phyloP scores from a whole-genome alignment of 345 rosid genomes.

The Erucastrum elatum region DNA sequence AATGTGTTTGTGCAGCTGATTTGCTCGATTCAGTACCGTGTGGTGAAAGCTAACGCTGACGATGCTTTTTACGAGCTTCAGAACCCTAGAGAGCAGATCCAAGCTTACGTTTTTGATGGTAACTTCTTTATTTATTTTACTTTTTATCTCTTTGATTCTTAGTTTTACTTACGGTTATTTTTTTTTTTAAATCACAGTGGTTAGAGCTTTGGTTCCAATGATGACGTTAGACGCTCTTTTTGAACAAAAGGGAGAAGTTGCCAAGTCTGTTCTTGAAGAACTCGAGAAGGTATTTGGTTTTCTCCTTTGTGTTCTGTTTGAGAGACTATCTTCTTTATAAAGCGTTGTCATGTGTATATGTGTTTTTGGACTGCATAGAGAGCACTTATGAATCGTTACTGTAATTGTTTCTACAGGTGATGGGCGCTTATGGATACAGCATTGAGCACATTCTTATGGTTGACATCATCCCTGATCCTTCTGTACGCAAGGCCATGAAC shows the following conservation, averaged over 20 bases:
- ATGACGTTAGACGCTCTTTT: conserved; percentile 86
- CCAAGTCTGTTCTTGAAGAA: conserved; percentile 88
- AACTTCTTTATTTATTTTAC: not conserved
- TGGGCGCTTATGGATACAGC: conserved; percentile 92
- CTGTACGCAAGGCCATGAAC: conserved; percentile 96
- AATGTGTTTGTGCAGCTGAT: conserved; percentile 95
- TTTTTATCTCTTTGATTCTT: not conserved
- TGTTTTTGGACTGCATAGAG: not conserved
- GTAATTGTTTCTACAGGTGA: conserved; percentile 56
- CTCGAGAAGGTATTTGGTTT: conserved; percentile 67
- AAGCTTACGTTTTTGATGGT: conserved; percentile 97
- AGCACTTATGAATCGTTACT: conserved; percentile 2
- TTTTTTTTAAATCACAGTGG: conserved; percentile 50
- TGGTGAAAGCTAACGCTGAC: conserved; percentile 73
- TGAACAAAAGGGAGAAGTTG: conserved; percentile 98
- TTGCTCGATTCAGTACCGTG: conserved; percentile 90
- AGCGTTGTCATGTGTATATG: not conserved
- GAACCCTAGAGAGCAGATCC: conserved; percentile 92
- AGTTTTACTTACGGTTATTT: not conserved
- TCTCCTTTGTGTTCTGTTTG: not conserved
- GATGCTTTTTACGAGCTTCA: conserved; percentile 98
- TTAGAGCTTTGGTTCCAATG: conserved; percentile 91
- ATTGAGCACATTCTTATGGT: conserved; percentile 97
- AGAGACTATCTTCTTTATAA: not conserved
- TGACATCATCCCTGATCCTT: conserved; percentile 86